Evolutionary conservation across 2,329 filamentous ascomycete genomes (phyloP), one percentile per base, ranked within the genome.

Genomic region (Teratosphaeria zuluensis): DNA sequence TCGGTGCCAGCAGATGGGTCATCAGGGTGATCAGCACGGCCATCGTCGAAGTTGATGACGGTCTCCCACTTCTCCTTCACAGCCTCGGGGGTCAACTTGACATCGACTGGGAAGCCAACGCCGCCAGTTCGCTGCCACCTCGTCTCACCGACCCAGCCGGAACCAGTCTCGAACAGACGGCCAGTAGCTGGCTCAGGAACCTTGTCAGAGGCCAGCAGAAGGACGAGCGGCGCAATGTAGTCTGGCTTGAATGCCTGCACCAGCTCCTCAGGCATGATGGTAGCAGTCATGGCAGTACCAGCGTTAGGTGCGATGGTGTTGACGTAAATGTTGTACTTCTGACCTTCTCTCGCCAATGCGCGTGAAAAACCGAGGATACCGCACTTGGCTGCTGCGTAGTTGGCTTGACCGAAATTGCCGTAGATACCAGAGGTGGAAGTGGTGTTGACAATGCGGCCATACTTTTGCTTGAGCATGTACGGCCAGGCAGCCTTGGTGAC

Each of bases 211-310:
- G 85, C 90, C 59, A 99, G 88, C 51, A 92, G 85, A 58, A 92
- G 85, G 56, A 99, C 92, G 42, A 97, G 78, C 61, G 94, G 94
- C 56, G 94, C 94, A 74, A 99, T 92, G 76, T 96, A 97, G 72
- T 97, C 92, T 61, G 94, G 94, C 85, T 97, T 99, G 82, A 99
- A 96, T 53, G 94, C 92, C 79, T 97, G 92, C 19, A 99, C 92
- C 79, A 97, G 85, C 79, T 99, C 94, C 77, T 96, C 91, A 32
- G 94, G 94, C 81, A 99, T 84, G 73, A 99, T 89, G 55, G 89
- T 92, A 66, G 86, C 84, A 58, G 94, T 99, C 89, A 99, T 94
- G 72, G 87, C 86, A 52, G 94, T 99, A 68, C 94, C 94, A 46
- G 94, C 94, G 70, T 97, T 99, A 66, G 94, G 94, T 28, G 94